Percentiles rank a stretch among this genome's conserved stretches.
Conservation (phyloP, 2,329 filamentous ascomycete species). For the Cercospora sp. region DNA sequence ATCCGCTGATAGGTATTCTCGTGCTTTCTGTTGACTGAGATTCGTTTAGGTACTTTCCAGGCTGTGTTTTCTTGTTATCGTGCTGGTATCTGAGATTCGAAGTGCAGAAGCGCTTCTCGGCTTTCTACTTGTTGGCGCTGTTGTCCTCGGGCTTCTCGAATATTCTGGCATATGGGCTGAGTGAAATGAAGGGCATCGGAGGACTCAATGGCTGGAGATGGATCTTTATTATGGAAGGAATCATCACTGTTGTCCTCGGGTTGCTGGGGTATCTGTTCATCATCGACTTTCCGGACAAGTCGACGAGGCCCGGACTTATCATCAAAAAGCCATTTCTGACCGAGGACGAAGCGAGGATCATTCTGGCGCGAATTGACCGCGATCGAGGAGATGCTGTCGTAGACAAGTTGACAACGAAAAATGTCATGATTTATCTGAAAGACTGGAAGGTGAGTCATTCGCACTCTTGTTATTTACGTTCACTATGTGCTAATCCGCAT, state of each 20-base stretch:
- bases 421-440: constrained; percentile 35
- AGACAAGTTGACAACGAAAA: constrained; percentile 24
- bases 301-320: constrained; percentile 27
- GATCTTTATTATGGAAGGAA: constrained; percentile 49
- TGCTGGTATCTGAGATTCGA: constrained; percentile 27
- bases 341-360: constrained; percentile 26
- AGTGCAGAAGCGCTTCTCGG: constrained; percentile 26
- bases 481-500: not conserved
- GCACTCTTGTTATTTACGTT: not conserved
- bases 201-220: constrained; percentile 54
- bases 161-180: constrained; percentile 23
- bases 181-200: constrained; percentile 24
- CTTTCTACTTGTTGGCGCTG: constrained; percentile 22
- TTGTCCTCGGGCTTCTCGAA: constrained; percentile 22
- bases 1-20: not conserved
- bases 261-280: constrained; percentile 39
- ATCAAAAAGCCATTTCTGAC: constrained; percentile 27
- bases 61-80: constrained; percentile 20
- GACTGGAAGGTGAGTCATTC: constrained; percentile 39
- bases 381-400: constrained; percentile 42
- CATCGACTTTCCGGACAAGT: constrained; percentile 30
- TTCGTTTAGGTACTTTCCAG: constrained; percentile 22
- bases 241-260: constrained; percentile 42
- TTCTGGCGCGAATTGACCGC: constrained; percentile 41
- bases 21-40: not conserved